Percentiles rank a stretch among this genome's conserved stretches.
phyloP scores from a whole-genome alignment of 2,329 filamentous ascomycete genomes.

The Aspergillus brunneoviolaceus region DNA sequence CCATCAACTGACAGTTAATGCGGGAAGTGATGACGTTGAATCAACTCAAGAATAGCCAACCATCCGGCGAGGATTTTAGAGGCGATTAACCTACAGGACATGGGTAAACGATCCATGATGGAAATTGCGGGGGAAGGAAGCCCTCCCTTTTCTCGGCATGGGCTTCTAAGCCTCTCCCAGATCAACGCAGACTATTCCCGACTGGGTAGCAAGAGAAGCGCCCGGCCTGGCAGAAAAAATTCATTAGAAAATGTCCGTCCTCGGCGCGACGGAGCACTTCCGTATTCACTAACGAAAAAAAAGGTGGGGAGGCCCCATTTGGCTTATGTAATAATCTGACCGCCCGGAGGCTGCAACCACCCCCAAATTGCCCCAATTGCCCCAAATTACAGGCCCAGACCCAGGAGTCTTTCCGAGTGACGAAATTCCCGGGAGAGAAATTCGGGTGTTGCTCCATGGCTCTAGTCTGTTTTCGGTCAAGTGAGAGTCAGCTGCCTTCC shows the following conservation, averaged over 20 bases:
- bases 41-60: conserved; percentile 14
- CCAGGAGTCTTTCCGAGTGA: conserved; percentile 18
- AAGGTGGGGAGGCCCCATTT: neutral
- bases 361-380: neutral
- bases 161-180: neutral
- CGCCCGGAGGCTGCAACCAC: neutral
- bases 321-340: neutral
- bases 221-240: too few species aligned
- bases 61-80: conserved; percentile 2
- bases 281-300: too few species aligned
- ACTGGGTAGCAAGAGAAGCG: neutral
- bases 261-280: too few species aligned
- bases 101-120: neutral
- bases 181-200: conserved; percentile 1
- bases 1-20: conserved; percentile 1
- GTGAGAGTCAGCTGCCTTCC: conserved; percentile 20
- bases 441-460: conserved; percentile 13
- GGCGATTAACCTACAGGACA: conserved; percentile 1
- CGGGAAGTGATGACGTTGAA: conserved; percentile 22
- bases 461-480: conserved; percentile 11
- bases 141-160: conserved; percentile 1
- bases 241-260: too few species aligned
- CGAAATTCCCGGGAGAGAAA: conserved; percentile 17
- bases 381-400: neutral
- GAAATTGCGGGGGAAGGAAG: conserved; percentile 4